phyloP scores from a whole-genome alignment of 2,329 filamentous ascomycete species.

The Phyllosticta citrichinensis region DNA sequence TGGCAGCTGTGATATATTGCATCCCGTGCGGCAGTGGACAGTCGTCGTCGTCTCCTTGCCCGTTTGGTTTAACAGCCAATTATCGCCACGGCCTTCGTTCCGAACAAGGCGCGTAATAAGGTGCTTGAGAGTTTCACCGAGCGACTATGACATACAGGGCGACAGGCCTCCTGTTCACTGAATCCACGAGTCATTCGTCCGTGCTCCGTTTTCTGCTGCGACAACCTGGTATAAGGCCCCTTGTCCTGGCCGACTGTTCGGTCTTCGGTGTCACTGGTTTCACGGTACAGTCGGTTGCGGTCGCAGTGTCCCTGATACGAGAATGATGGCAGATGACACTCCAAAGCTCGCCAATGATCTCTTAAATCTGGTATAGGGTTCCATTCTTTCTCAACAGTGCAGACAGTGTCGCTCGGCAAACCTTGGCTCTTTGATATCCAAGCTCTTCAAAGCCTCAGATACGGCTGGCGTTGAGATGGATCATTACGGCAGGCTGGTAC shows the following conservation, averaged over 20 bases:
- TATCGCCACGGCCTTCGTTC: not conserved
- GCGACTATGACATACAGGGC: not conserved
- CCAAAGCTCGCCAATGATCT: not conserved
- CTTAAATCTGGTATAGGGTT: not conserved
- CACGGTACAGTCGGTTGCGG: not conserved
- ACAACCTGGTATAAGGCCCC: not conserved
- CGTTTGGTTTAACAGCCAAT: not conserved
- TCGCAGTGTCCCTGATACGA: not conserved
- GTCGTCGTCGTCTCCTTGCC: not conserved
- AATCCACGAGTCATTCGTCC: not conserved
- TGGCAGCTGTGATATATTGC: conserved; percentile 12
- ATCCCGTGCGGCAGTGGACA: not conserved
- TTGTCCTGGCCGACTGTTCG: not conserved
- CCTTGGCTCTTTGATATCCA: too few relatives aligned
- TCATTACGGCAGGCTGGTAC: not conserved
- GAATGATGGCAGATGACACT: not conserved
- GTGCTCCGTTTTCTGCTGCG: not conserved
- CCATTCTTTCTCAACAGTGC: not conserved
- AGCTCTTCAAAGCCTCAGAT: too few relatives aligned
- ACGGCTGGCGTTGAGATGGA: not conserved
- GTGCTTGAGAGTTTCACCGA: not conserved
- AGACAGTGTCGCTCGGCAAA: too few relatives aligned
- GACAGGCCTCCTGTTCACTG: not conserved
- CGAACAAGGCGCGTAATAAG: not conserved
- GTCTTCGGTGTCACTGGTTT: not conserved